Evolutionary conservation across 305 asterid genomes (phyloP), one percentile per base, ranked within the genome.

Genomic region (Solanum hybrid): DNA sequence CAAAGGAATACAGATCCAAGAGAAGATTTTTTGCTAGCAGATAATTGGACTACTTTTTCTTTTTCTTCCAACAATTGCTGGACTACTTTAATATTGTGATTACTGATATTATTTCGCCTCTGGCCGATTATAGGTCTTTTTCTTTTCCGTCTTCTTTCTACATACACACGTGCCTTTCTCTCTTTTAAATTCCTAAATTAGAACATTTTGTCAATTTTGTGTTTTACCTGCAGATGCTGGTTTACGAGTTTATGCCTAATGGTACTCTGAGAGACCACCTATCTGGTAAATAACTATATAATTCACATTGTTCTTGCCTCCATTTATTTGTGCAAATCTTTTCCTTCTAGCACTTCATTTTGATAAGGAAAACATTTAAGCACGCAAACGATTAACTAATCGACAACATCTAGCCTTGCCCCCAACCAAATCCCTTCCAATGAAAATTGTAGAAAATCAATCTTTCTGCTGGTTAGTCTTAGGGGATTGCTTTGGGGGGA

Each of bases 171-270:
- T 36, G 34, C 60, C 22, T 90, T 26, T 80, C 64, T 38, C 24
- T 80, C 69, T 80, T 40, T 80, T 38, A 2, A 80, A 78, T 78
- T n/a, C 85, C 11, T 31, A 40, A 38, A 80, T 80, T 80, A 38
- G 66, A 84, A 84, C 37, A 29, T 88, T 45, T 88, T 92, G 85
- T 88, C 88, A 88, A 31, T 77, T 35, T 22, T 90, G 87, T 85
- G 80, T 89, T 90, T 91, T 78, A 38, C 80, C 86, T 91, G 94
- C 98, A 97, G 99, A 98, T 98, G 98, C 90, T 98, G 96, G 91
- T 98, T 82, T 98, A 98, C 81, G 99, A 98, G 89, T 96, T 93
- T 94, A 96, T 98, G 99, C 92, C 99, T 10, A 94, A 98, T 64
- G 99, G 99, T 45, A 95, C 94, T 91, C 91, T 98, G 89, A 92